Evolutionary conservation across 495 filamentous ascomycete species (phyloP), one percentile per base, ranked within the genome.

Genomic region (Annulohypoxylon bovei): DNA sequence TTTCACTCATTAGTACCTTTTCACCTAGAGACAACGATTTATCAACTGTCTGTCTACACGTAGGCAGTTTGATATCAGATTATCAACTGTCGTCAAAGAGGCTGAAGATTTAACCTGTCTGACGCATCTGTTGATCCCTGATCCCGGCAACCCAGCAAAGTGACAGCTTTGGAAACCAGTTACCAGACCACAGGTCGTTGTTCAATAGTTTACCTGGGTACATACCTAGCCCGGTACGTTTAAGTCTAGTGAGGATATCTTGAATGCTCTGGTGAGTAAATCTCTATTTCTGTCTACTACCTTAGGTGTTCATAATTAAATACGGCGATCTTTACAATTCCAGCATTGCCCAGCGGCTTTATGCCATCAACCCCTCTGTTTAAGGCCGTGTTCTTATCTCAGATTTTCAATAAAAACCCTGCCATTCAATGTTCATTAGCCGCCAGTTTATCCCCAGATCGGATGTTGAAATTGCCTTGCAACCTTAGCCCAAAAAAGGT

Each of bases 101-200:
- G 65, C 70, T 65, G 53, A 72, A 72, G 23, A 65, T 50, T 68
- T 46, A 39, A 39, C 64, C 35, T 68, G 46, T 49, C 30, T 67
- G 58, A 65, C 59, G 46, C 53, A 72, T 52, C 40, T 46, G 18
- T 63, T 42, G 55, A 72, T 62, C 70, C 70, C 63, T 72, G 65
- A 72, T 72, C 70, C 70, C n/a, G 49, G 69, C 23, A 67, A 4
- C 49, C 42, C 55, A 68, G 54, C 59, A 59, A 35, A 28, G 58
- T 56, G 57, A 62, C 66, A 62, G 58, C 42, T 52, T 18, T 11
- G 46, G 61, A 28, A 64, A 53, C 32, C 28, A 23, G n/a, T 47
- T 63, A 25, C 60, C 54, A 68, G 65, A 14, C 70, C 46, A 62
- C 70, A 60, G 65, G 35, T 65, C 60, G 70, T 30, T 50, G n/a